A percentile compares a stretch with the other conserved stretches of the same genome.
Evolutionary conservation across 83 land plant species (phyloP).

Genomic region (Diphasiastrum complanatum): DNA sequence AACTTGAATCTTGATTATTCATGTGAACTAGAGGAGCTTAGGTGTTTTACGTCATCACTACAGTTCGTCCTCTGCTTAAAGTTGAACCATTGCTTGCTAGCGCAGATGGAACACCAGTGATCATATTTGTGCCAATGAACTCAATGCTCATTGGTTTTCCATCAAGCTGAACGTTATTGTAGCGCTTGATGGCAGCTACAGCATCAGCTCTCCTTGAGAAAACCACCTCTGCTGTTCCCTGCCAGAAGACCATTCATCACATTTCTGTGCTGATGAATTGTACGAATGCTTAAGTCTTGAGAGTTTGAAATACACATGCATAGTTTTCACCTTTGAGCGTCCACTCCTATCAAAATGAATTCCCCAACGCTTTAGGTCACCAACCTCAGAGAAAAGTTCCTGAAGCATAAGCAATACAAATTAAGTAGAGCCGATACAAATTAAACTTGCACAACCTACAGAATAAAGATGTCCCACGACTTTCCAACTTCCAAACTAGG

Average conservation of each 20-base stretch:
- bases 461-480: neutral
- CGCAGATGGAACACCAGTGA: neutral
- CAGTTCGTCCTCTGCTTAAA: neutral
- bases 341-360: slow-evolving; percentile 7
- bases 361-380: slow-evolving; percentile 1
- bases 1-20: too few relatives aligned
- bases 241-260: too few relatives aligned
- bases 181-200: neutral
- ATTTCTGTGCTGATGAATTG: too few relatives aligned
- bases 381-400: slow-evolving; percentile 4
- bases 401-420: too few relatives aligned
- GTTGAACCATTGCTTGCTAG: neutral
- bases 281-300: too few relatives aligned
- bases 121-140: neutral
- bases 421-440: too few relatives aligned
- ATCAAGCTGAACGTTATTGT: slow-evolving; percentile 7
- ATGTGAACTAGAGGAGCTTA: too few relatives aligned
- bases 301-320: too few relatives aligned
- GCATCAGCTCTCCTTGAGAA: slow-evolving; percentile 7
- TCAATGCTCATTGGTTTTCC: slow-evolving; percentile 7
- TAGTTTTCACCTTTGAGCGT: slow-evolving; percentile 12
- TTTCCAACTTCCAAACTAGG: too few relatives aligned
- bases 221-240: slow-evolving; percentile 8
- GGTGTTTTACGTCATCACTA: neutral
- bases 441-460: neutral